Base-by-base conservation (phyloP, 2,329 filamentous ascomycete genomes). In the Raffaelea deltoideospora region DNA sequence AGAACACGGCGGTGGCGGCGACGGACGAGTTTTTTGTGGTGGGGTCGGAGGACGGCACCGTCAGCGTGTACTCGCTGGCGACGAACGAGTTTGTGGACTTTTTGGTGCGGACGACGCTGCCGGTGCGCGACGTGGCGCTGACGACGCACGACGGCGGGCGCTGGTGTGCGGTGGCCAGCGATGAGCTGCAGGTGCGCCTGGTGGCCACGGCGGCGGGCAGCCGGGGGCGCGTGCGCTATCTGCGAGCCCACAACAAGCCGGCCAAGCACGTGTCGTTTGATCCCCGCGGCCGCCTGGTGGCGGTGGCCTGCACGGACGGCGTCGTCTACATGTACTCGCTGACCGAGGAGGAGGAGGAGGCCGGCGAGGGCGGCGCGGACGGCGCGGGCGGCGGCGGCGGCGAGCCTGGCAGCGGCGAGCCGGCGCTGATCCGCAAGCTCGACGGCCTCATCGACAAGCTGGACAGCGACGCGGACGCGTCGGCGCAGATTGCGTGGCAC, bases 161-260 rank as follows among this genome's bases (percentile, higher is more conserved):
- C 49, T 96, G 86, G 87, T 83, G 79, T 45, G 90, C 90, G 22
- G 85, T 96, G 20, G 86, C 87, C n/a, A 95, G 87, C 65, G 92
- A 96, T 55, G 90, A 98, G 56, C 65, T 94, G 40, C 81, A 79
- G 2, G 84, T 96, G 46, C 94, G 93, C 55, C 63, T 98, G 18
- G 84, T 98, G 43, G 81, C 80, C 49, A 80, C 79, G 23, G 66
- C 76, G 33, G 83, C 96, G 52, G 87, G 79, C 55, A 76, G 67
- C 18, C 69, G 75, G 45, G 71, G 92, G 34, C 76, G 80, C 48
- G 71, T 93, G 34, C 76, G 80, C 48, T 79, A 80, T 45, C 67
- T 98, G 9, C 76, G 82, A 44, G 85, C 94, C 36, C 88, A 95
- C 53, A 67, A 70, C 31, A 83, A 82, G 49, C 76, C 85, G n/a